Base-by-base conservation (phyloP, 2,329 filamentous ascomycete species). In the Calonectria hawksworthii region DNA sequence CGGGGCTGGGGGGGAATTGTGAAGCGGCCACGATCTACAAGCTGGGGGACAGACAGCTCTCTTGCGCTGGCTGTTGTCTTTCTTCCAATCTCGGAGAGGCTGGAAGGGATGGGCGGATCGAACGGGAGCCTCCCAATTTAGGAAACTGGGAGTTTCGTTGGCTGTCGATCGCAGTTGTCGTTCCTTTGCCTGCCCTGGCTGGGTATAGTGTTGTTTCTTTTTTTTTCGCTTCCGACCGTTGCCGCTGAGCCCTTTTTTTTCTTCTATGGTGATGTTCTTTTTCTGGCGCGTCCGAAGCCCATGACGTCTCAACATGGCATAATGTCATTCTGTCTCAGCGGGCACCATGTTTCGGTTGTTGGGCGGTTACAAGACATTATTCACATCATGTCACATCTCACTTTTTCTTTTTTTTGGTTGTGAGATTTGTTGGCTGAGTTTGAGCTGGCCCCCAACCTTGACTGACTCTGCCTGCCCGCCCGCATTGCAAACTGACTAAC, bases 1-100 rank as follows among this genome's bases (percentile, higher is more conserved):
- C 74, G 75, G 70, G 79, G 79, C 78, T 74, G 71, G 73, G 50
- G 28, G 51, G 16, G 8, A 30, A 30, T 28, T 21, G 51, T 28
- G 18, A 28, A 16, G 51, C 13, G 51, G 28, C 51, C 56, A 61
- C 56, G 56, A 61, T 61, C 56, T 61, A 26, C 34, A 51, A 63
- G 51, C 44, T n/a, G n/a, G n/a, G n/a, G n/a, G n/a, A n/a, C n/a
- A n/a, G n/a, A n/a, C n/a, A n/a, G n/a, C n/a, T n/a, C n/a, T 34
- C 65, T 52, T 64, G 28, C 54, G 65, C 64, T 30, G 16, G 14
- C 47, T 10, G 7, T 36, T 36, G n/a, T n/a, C 10, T 14, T 32
- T 14, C 36, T 38, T 38, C 44, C 50, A 38, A 68, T 59, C 51
- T 68, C 38, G 61, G 54, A 69, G n/a, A 70, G 54, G 54, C 54